Evolutionary conservation across 306 rosid genomes (phyloP).

Genomic region (Medicago arabica): DNA sequence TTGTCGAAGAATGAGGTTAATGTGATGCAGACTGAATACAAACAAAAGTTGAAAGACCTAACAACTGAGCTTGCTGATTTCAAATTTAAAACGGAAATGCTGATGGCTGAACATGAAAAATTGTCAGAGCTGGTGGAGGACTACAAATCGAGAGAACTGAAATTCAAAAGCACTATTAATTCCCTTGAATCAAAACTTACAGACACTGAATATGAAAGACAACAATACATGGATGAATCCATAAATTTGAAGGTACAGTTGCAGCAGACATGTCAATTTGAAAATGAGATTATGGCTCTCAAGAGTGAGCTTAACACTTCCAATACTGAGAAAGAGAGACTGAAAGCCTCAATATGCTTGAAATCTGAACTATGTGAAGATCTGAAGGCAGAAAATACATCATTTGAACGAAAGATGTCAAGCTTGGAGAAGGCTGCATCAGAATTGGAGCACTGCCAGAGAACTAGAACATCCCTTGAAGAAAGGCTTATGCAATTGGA

Average conservation of each 20-base stretch:
- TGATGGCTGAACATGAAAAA: conserved; percentile 52
- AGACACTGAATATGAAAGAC: conserved; percentile 54
- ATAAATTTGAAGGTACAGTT: conserved; percentile 46
- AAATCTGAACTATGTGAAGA: conserved; percentile 59
- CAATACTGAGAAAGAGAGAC: conserved; percentile 54
- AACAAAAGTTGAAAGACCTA: conserved; percentile 52
- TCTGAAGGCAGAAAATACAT: conserved; percentile 52
- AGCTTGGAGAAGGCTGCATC: conserved; percentile 50
- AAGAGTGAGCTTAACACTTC: conserved; percentile 50
- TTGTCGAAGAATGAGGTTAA: conserved; percentile 48
- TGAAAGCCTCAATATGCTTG: conserved; percentile 52
- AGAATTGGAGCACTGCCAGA: conserved; percentile 57
- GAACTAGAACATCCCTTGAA: conserved; percentile 52
- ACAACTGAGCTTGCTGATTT: conserved; percentile 50
- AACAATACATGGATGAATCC: conserved; percentile 55
- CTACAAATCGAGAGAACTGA: conserved; percentile 54
- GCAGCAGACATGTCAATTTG: conserved; percentile 49
- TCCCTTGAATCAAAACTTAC: conserved; percentile 57
- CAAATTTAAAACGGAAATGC: conserved; percentile 49
- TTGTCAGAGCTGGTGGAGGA: conserved; percentile 55
- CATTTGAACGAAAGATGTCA: conserved; percentile 47
- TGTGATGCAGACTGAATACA: conserved; percentile 48
- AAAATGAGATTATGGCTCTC: conserved; percentile 53
- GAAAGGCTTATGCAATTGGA: conserved; percentile 63
- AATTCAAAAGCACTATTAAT: conserved; percentile 44